A percentile compares a stretch with the other conserved stretches of the same genome.
Evolutionary conservation across 192 early-diverging fungal species (phyloP).

Genomic region (Dissophora ornata): DNA sequence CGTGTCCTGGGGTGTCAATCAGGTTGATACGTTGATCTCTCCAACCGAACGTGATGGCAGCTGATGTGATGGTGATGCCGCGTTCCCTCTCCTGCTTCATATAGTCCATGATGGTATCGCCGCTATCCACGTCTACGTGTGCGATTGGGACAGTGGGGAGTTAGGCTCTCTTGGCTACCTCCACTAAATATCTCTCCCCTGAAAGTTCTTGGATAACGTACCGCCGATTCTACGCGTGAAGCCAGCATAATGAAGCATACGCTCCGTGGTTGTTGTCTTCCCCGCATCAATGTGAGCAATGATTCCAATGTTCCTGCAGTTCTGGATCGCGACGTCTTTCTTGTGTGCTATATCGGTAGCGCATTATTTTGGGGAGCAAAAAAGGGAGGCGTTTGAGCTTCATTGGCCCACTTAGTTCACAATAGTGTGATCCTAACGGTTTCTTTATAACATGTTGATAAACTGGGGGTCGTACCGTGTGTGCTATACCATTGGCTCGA

Average conservation of each 20-base stretch:
- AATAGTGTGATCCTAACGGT: no score
- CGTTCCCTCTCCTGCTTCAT: constrained; percentile 88
- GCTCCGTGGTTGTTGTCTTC: constrained; percentile 97
- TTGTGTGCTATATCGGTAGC: constrained; percentile 20
- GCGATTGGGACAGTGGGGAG: no score
- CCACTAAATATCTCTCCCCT: not conserved
- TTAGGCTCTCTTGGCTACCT: no score
- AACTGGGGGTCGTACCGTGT: constrained; percentile 44
- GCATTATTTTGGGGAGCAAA: not conserved
- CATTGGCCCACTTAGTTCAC: no score
- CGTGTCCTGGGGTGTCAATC: constrained; percentile 97
- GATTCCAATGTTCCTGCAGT: constrained; percentile 89
- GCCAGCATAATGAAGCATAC: constrained; percentile 96
- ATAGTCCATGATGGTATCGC: constrained; percentile 96
- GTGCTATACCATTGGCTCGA: constrained; percentile 45
- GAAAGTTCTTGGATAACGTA: constrained; percentile 24
- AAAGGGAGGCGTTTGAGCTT: no score
- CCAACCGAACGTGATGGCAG: constrained; percentile 90
- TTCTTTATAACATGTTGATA: no score
- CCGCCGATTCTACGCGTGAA: constrained; percentile 89
- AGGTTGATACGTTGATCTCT: constrained; percentile 83
- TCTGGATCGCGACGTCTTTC: constrained; percentile 49
- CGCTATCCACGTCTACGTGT: constrained; percentile 82
- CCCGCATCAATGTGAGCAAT: constrained; percentile 98
- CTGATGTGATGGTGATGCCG: constrained; percentile 94